These are phyloP conservation scores for Cyclaneusma minus DNA, from an alignment of 2,329 filamentous ascomycete species.

Conservation along the genomic window DNA sequence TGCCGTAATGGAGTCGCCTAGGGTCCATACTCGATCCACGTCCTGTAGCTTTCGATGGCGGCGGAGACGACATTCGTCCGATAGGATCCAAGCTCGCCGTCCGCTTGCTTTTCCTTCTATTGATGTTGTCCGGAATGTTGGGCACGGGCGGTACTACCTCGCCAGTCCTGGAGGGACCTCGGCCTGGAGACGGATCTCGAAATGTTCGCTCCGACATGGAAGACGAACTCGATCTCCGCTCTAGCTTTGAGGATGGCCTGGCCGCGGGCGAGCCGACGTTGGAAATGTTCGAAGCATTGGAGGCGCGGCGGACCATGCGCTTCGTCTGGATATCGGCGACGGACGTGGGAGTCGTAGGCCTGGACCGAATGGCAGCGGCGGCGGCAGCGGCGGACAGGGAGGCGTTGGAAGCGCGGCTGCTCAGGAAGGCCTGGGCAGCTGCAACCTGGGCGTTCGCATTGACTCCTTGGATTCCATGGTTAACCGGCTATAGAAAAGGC, in stretches of 20 bases:
- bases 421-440: constrained; percentile 67
- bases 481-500: constrained; percentile 36
- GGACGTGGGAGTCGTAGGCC: constrained; percentile 62
- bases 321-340: constrained; percentile 79
- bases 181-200: constrained; percentile 54
- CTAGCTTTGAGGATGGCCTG: constrained; percentile 30
- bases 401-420: constrained; percentile 43
- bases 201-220: constrained; percentile 89
- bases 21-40: constrained; percentile 17
- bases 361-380: constrained; percentile 66
- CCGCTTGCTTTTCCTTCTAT: constrained; percentile 16
- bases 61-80: constrained; percentile 16
- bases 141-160: constrained; percentile 59
- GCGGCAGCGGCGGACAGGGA: constrained; percentile 74
- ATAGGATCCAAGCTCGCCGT: constrained; percentile 22
- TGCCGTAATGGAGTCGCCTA: no score
- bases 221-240: constrained; percentile 51
- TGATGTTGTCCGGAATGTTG: constrained; percentile 42
- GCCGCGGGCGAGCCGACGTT: constrained; percentile 27
- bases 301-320: constrained; percentile 60
- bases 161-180: constrained; percentile 21
- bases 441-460: constrained; percentile 63
- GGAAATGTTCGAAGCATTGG: constrained; percentile 58
- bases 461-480: constrained; percentile 28
- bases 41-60: constrained; percentile 13